phyloP scores from a whole-genome alignment of 83 land plant genomes.

The Picea mariana region DNA sequence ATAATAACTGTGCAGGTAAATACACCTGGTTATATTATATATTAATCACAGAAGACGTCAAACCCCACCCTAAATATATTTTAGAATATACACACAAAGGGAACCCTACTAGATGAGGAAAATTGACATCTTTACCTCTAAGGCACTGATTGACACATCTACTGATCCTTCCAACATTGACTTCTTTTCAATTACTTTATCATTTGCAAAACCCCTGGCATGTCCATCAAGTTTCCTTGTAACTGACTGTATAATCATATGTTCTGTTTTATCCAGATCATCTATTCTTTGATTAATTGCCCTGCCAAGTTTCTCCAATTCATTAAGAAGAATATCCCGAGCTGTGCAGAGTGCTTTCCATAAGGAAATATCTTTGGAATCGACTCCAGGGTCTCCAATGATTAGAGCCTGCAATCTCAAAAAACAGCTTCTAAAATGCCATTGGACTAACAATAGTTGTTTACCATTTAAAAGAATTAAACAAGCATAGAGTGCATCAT shows the following conservation, averaged over 20 bases:
- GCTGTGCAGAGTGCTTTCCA: conserved; percentile 52
- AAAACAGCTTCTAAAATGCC: too few relatives aligned
- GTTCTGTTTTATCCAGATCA: conserved; percentile 21
- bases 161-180: not conserved
- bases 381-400: conserved; percentile 11
- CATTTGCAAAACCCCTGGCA: not conserved
- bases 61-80: too few relatives aligned
- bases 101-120: too few relatives aligned
- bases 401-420: conserved; percentile 11
- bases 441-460: too few relatives aligned
- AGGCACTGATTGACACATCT: not conserved
- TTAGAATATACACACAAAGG: too few relatives aligned
- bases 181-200: not conserved
- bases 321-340: conserved; percentile 51
- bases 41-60: too few relatives aligned
- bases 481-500: too few relatives aligned
- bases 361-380: conserved; percentile 26
- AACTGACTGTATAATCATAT: not conserved
- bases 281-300: conserved; percentile 45
- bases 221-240: not conserved
- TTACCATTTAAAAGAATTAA: too few relatives aligned
- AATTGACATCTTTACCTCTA: too few relatives aligned
- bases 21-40: too few relatives aligned
- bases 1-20: too few relatives aligned
- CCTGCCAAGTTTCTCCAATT: conserved; percentile 45